Conservation (phyloP, 805 yeast genomes). For the Brettanomyces naardenensis region DNA sequence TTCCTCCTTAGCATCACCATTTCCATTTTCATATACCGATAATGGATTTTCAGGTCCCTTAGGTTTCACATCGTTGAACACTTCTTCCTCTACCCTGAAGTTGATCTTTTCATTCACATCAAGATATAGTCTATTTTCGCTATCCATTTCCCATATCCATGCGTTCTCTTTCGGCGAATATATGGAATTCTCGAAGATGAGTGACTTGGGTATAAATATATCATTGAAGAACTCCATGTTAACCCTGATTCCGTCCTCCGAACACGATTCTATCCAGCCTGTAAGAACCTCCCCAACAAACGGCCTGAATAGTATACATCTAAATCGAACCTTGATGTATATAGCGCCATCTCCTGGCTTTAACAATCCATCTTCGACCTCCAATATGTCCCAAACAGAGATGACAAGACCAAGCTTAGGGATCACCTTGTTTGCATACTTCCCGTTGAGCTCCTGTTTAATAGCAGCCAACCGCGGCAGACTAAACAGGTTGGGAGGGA, state of each 20-base stretch:
- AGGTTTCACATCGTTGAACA: slow-evolving; percentile 79
- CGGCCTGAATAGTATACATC: slow-evolving; percentile 83
- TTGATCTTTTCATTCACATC: slow-evolving; percentile 89
- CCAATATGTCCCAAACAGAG: slow-evolving; percentile 73
- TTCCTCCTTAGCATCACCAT: slow-evolving; percentile 18
- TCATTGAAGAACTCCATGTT: slow-evolving; percentile 87
- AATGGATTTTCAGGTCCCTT: slow-evolving; percentile 39
- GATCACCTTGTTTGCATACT: slow-evolving; percentile 80
- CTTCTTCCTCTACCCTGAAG: slow-evolving; percentile 84
- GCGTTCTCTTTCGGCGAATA: slow-evolving; percentile 66
- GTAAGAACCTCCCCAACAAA: slow-evolving; percentile 88
- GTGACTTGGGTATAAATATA: slow-evolving; percentile 76
- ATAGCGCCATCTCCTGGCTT: slow-evolving; percentile 94
- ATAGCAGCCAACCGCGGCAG: slow-evolving; percentile 66
- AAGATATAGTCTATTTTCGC: slow-evolving; percentile 67
- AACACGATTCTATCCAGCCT: slow-evolving; percentile 89
- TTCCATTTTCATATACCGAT: slow-evolving; percentile 17
- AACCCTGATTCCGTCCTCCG: slow-evolving; percentile 79
- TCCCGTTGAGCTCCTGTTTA: slow-evolving; percentile 71
- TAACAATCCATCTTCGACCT: slow-evolving; percentile 81
- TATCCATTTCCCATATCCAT: slow-evolving; percentile 84
- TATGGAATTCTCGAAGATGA: slow-evolving; percentile 56
- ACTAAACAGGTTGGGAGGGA: slow-evolving; percentile 80
- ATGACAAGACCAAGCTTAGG: slow-evolving; percentile 80
- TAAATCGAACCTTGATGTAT: slow-evolving; percentile 63